These are phyloP conservation scores for Podospora fimiseda DNA, from an alignment of 495 filamentous ascomycete species.

Conservation along the genomic window DNA sequence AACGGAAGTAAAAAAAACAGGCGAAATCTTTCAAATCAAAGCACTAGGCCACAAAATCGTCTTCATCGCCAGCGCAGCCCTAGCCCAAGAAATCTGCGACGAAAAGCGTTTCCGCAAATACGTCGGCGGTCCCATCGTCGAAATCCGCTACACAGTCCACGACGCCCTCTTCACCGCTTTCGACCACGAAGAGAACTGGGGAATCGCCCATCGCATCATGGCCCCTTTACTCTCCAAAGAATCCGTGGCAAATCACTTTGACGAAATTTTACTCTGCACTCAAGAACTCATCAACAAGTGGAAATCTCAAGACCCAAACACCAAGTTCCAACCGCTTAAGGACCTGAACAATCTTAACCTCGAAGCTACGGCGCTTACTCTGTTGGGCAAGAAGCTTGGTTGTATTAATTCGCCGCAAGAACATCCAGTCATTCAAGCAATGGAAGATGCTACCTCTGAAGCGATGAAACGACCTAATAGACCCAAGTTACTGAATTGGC, in stretches of 20 bases:
- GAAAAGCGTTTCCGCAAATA: conserved; percentile 61
- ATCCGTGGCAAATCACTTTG: conserved; percentile 54
- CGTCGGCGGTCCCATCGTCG: conserved; percentile 45
- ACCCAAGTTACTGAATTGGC: conserved; percentile 49
- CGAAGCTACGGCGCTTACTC: conserved; percentile 56
- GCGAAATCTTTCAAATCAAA: conserved; percentile 66
- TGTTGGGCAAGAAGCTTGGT: conserved; percentile 65
- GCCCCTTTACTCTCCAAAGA: conserved; percentile 60
- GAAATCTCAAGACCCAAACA: conserved; percentile 48
- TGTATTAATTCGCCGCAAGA: conserved; percentile 52
- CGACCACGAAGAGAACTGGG: conserved; percentile 59
- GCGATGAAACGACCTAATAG: conserved; percentile 49
- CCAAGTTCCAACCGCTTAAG: conserved; percentile 49
- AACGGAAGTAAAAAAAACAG: conserved; percentile 24
- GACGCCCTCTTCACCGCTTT: conserved; percentile 67
- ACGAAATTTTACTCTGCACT: conserved; percentile 60
- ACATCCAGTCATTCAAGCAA: conserved; percentile 58
- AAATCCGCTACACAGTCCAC: conserved; percentile 54
- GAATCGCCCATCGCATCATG: conserved; percentile 62
- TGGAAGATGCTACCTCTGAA: conserved; percentile 57
- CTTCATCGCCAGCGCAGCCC: conserved; percentile 45
- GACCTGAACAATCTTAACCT: conserved; percentile 68
- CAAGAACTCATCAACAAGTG: conserved; percentile 64
- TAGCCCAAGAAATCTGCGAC: conserved; percentile 62
- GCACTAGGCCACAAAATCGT: conserved; percentile 36